Percentiles rank a stretch among this genome's conserved stretches.
phyloP scores from a whole-genome alignment of 768 basidiomycete genomes.

The Kwoniella bestiolae region DNA sequence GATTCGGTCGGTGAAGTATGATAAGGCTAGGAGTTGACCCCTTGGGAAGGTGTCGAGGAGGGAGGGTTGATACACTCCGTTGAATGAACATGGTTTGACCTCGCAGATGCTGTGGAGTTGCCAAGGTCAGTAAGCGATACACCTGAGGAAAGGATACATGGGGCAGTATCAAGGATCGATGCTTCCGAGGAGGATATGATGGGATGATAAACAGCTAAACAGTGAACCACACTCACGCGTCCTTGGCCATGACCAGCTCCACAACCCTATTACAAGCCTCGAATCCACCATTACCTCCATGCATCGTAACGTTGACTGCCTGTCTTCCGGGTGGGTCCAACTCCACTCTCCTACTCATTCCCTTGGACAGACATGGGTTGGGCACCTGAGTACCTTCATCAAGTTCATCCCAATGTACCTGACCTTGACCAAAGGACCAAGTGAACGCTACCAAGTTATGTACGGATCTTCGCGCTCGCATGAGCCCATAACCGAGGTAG shows the following conservation, averaged over 20 bases:
- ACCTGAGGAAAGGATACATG: too few relatives aligned
- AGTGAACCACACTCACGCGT: conserved; percentile 68
- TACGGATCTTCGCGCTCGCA: conserved; percentile 80
- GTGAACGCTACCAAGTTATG: conserved; percentile 92
- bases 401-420: conserved; percentile 57
- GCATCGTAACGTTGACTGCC: conserved; percentile 76
- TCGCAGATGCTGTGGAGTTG: conserved; percentile 70
- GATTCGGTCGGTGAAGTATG: conserved; percentile 97
- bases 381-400: conserved; percentile 60
- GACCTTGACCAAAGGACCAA: conserved; percentile 59
- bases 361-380: conserved; percentile 81
- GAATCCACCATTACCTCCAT: conserved; percentile 79
- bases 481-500: conserved; percentile 94
- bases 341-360: conserved; percentile 68
- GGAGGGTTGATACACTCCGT: conserved; percentile 95
- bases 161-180: too few relatives aligned
- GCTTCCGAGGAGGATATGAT: too few relatives aligned
- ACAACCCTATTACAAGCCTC: conserved; percentile 82
- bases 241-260: conserved; percentile 89
- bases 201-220: not conserved
- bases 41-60: conserved; percentile 82
- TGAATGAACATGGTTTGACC: conserved; percentile 92
- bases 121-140: conserved; percentile 1
- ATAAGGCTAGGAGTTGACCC: conserved; percentile 86
- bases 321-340: conserved; percentile 63